phyloP scores from a whole-genome alignment of 345 rosid genomes.

The Lenwebbia sp. region DNA sequence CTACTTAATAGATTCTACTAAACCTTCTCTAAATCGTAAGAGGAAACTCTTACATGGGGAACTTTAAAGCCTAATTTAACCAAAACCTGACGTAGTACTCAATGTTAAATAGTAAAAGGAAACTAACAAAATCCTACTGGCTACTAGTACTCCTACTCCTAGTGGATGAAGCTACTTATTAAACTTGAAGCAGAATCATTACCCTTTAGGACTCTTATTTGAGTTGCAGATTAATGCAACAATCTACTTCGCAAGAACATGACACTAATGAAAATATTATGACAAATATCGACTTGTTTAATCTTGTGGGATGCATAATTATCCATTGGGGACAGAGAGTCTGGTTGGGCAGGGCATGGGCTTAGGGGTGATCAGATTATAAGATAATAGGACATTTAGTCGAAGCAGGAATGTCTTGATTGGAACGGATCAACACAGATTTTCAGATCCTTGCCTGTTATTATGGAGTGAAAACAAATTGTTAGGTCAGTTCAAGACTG shows the following conservation, averaged over 20 bases:
- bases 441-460: background rate
- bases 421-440: background rate
- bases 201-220: background rate
- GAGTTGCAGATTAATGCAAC: background rate
- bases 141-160: background rate
- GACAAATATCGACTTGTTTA: background rate
- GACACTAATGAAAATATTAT: background rate
- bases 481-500: background rate
- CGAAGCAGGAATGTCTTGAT: background rate
- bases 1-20: background rate
- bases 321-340: background rate
- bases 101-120: background rate
- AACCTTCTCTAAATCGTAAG: background rate
- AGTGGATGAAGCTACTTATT: background rate
- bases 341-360: background rate
- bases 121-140: background rate
- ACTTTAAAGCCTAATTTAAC: background rate
- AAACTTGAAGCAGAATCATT: background rate
- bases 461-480: background rate
- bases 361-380: background rate
- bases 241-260: background rate
- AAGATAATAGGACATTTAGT: background rate
- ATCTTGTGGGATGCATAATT: background rate
- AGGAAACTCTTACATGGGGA: background rate
- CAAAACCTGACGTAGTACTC: background rate